Evolutionary conservation across 495 filamentous ascomycete genomes (phyloP), one percentile per base, ranked within the genome.

Genomic region (Penicillium daleae): DNA sequence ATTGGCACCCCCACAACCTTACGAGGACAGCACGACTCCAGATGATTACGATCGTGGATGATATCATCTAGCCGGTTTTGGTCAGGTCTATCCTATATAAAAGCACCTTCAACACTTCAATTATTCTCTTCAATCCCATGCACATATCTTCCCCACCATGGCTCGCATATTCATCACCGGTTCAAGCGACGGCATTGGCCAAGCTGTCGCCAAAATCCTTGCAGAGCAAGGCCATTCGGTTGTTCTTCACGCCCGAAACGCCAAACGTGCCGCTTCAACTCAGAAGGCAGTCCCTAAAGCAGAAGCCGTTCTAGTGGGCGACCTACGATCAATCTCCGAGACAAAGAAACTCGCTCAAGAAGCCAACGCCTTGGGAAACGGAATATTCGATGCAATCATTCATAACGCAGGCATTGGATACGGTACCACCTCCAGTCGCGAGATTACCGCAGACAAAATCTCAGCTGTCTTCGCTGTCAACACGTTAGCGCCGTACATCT

Each of bases 141-240:
- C n/a, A n/a, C n/a, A n/a, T n/a, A 46, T 24, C 40, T 6, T n/a
- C 21, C 21, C 31, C 15, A 27, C 48, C 33, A 86, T 86, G 82
- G 76, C 73, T 3, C 83, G 83, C 13, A 82, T 87, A 61, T 82
- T 86, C 70, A 84, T 87, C 49, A 87, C 84, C 61, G 85, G 84
- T 61, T 76, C 74, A 32, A 76, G 66, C 61, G 74, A 76, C 60
- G 74, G 74, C 27, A 78, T 87, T 29, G 85, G 84, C 60, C 80
- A 73, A 37, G 74, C 77, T 5, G 76, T 80, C 0, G 85, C 84
- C 44, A 80, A 80, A 60, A 58, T 71, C 32, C 83, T 88, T 27
- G 53, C 80, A 46, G 69, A 80, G 2, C 75, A 76, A 35, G 84
- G 85, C 46, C 84, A 88, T 71, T 66, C 75, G 4, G 85, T 88